Percentiles rank a stretch among this genome's conserved stretches.
phyloP scores from a whole-genome alignment of 2,329 filamentous ascomycete species.

The Coccinonectria pachysandricola region DNA sequence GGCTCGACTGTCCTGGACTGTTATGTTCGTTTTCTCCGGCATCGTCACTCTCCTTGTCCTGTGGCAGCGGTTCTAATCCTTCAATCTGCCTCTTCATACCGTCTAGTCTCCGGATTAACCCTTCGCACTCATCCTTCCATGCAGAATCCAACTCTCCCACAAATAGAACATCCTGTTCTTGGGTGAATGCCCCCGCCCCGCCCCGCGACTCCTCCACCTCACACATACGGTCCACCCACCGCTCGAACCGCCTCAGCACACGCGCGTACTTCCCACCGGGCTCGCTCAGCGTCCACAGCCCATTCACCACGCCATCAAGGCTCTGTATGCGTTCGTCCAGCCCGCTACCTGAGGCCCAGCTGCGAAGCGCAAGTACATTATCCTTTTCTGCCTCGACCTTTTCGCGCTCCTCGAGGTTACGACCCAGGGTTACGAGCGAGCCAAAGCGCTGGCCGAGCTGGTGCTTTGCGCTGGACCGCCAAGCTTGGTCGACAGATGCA shows the following conservation, averaged over 20 bases:
- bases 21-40: too few species aligned
- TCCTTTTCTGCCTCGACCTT: constrained; percentile 34
- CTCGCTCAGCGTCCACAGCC: constrained; percentile 48
- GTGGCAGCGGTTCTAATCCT: constrained; percentile 28
- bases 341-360: constrained; percentile 34
- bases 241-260: constrained; percentile 47
- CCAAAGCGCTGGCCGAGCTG: constrained; percentile 38
- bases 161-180: constrained; percentile 33
- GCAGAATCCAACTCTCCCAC: constrained; percentile 42
- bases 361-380: constrained; percentile 41
- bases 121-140: constrained; percentile 50
- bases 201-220: constrained; percentile 36
- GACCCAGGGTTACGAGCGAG: constrained; percentile 24
- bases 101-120: constrained; percentile 43
- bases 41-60: constrained; percentile 6
- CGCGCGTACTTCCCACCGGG: constrained; percentile 45
- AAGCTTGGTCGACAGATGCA: constrained; percentile 32
- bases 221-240: constrained; percentile 41
- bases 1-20: constrained; percentile 22
- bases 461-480: constrained; percentile 44
- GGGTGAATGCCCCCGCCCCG: constrained; percentile 24
- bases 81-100: constrained; percentile 39
- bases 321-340: constrained; percentile 48
- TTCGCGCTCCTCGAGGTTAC: constrained; percentile 27
- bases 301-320: constrained; percentile 45